These are phyloP conservation scores for Kodamaea hsintzibuensis DNA, from an alignment of 805 yeast species.

Conservation along the genomic window DNA sequence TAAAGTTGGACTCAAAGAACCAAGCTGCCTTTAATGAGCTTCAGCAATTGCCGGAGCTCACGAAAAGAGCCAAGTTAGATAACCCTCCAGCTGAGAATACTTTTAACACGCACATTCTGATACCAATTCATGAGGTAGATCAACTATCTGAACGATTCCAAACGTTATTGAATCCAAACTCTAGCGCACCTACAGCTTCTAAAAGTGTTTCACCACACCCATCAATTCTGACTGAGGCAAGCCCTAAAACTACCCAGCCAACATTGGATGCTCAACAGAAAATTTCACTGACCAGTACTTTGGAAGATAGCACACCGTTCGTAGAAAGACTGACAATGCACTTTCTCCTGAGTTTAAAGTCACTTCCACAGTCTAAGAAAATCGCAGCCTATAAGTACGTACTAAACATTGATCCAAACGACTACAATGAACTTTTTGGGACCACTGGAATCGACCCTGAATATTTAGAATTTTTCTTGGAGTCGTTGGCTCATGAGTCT, in stretches of 20 bases:
- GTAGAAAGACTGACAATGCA: constrained; percentile 26
- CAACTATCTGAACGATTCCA: constrained; percentile 40
- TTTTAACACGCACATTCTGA: constrained; percentile 3
- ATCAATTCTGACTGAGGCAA: background rate
- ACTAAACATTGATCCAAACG: constrained; percentile 24
- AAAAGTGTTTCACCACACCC: background rate
- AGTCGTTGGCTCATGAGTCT: constrained; percentile 34
- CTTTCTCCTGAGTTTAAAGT: constrained; percentile 23
- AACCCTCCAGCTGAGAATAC: background rate
- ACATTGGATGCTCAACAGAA: background rate
- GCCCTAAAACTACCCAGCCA: background rate
- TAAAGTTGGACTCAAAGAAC: constrained; percentile 44
- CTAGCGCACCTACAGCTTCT: background rate
- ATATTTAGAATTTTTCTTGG: constrained; percentile 48
- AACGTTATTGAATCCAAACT: background rate
- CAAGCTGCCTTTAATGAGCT: constrained; percentile 38
- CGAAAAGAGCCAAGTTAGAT: constrained; percentile 12
- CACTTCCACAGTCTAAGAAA: constrained; percentile 26
- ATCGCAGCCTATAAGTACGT: constrained; percentile 38
- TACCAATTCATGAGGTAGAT: constrained; percentile 45
- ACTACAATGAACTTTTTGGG: constrained; percentile 33
- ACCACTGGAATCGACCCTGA: constrained; percentile 51
- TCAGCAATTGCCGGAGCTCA: constrained; percentile 12
- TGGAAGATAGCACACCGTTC: constrained; percentile 11
- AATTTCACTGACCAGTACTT: background rate